Conservation (phyloP, 495 filamentous ascomycete species). For the Daldinia bambusicola region DNA sequence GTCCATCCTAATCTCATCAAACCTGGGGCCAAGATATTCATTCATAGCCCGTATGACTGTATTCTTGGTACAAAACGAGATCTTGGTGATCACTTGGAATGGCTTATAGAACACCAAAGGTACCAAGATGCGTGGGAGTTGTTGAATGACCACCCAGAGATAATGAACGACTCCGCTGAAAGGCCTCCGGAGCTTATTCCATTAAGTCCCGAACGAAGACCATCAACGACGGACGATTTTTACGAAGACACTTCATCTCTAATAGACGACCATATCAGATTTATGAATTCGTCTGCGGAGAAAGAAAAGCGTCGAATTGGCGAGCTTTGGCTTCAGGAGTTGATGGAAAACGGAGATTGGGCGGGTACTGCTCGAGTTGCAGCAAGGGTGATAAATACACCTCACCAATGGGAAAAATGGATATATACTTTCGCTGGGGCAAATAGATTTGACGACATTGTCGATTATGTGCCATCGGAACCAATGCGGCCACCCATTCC, state of each 20-base stretch:
- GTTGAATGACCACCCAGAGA: constrained; percentile 84
- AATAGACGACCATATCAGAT: constrained; percentile 59
- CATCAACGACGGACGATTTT: constrained; percentile 73
- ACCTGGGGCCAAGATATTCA: constrained; percentile 89
- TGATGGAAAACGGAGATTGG: constrained; percentile 80
- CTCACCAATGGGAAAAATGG: constrained; percentile 92
- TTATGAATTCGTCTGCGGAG: constrained; percentile 69
- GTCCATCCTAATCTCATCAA: constrained; percentile 62
- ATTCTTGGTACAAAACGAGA: constrained; percentile 87
- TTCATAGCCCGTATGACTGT: constrained; percentile 96
- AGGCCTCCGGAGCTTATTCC: constrained; percentile 50
- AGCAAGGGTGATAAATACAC: constrained; percentile 80
- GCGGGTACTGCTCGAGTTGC: constrained; percentile 77
- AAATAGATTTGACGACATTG: constrained; percentile 87
- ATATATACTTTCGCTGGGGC: constrained; percentile 88
- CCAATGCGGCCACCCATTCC: constrained; percentile 81
- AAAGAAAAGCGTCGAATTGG: constrained; percentile 93
- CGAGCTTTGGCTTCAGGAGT: constrained; percentile 89
- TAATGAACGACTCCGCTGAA: constrained; percentile 58
- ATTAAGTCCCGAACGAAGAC: constrained; percentile 59
- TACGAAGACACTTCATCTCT: constrained; percentile 80
- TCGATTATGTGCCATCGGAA: constrained; percentile 78
- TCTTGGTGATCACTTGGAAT: constrained; percentile 81
- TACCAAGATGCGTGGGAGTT: constrained; percentile 90
- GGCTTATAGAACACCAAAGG: constrained; percentile 80